These are phyloP conservation scores for Alectoria sarmentosa DNA, from an alignment of 495 filamentous ascomycete genomes.

Conservation along the genomic window DNA sequence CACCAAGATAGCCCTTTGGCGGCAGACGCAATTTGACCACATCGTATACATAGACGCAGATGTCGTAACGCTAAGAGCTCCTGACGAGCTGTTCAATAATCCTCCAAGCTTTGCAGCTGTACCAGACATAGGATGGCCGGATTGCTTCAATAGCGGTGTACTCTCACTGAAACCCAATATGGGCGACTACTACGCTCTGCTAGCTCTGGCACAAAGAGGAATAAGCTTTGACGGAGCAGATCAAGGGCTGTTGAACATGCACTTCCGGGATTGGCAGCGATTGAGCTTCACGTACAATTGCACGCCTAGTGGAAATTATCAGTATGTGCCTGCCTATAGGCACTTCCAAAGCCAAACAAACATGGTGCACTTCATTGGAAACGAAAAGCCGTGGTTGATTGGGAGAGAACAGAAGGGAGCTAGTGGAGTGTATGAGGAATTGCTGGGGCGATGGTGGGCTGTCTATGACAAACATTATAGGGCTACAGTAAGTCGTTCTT, in stretches of 20 bases:
- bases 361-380: constrained; percentile 88
- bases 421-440: constrained; percentile 67
- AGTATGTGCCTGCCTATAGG: constrained; percentile 89
- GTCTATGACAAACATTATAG: constrained; percentile 83
- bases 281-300: constrained; percentile 96
- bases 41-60: constrained; percentile 93
- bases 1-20: constrained; percentile 95
- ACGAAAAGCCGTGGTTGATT: constrained; percentile 80
- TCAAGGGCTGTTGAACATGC: constrained; percentile 91
- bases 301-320: constrained; percentile 89
- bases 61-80: constrained; percentile 74
- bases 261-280: constrained; percentile 82
- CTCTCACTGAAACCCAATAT: constrained; percentile 85
- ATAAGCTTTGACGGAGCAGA: constrained; percentile 97
- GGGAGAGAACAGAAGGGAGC: constrained; percentile 52
- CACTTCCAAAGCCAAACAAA: constrained; percentile 85
- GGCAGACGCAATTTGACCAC: constrained; percentile 77
- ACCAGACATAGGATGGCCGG: constrained; percentile 96
- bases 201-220: constrained; percentile 72
- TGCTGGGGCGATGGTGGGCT: constrained; percentile 81
- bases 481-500: constrained; percentile 40
- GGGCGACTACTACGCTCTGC: constrained; percentile 79
- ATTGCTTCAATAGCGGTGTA: constrained; percentile 94
- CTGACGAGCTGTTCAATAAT: constrained; percentile 85
- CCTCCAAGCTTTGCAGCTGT: constrained; percentile 76